phyloP scores from a whole-genome alignment of 177 flowering plant genomes.

The Tripterygium wilfordii region DNA sequence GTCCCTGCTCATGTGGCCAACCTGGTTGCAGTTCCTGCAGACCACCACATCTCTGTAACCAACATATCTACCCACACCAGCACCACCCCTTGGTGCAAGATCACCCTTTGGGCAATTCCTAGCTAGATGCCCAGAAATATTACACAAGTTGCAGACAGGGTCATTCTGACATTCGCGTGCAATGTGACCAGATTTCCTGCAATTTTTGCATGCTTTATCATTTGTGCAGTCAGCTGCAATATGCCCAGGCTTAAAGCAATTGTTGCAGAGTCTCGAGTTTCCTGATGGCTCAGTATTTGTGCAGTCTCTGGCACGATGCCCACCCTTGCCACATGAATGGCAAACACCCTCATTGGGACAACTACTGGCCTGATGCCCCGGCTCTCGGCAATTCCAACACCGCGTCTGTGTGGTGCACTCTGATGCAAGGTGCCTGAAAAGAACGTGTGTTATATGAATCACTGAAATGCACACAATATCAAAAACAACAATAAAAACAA shows the following conservation, averaged over 20 bases:
- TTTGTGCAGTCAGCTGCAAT: constrained; percentile 56
- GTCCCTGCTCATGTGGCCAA: constrained; percentile 45
- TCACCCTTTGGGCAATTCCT: constrained; percentile 44
- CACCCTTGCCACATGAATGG: constrained; percentile 73
- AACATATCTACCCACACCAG: constrained; percentile 15
- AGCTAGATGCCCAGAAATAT: constrained; percentile 56
- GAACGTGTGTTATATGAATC: neutral
- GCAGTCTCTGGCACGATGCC: constrained; percentile 64
- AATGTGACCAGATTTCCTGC: constrained; percentile 67
- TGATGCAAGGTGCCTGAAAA: constrained; percentile 65
- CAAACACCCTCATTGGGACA: constrained; percentile 75
- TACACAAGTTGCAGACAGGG: constrained; percentile 73
- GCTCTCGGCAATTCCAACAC: constrained; percentile 83
- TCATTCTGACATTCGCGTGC: constrained; percentile 67
- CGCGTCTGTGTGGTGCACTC: constrained; percentile 60
- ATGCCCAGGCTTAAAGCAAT: constrained; percentile 66
- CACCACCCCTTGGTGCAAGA: constrained; percentile 22
- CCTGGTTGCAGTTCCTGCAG: constrained; percentile 30
- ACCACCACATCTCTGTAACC: constrained; percentile 24
- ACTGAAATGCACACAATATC: neutral
- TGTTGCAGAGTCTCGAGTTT: constrained; percentile 56
- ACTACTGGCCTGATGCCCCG: constrained; percentile 65
- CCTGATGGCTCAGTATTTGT: constrained; percentile 36
- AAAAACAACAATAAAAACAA: neutral
- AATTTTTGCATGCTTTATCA: constrained; percentile 69